Base-by-base conservation (phyloP, 768 basidiomycete species). In the Tubosaeta sp. region DNA sequence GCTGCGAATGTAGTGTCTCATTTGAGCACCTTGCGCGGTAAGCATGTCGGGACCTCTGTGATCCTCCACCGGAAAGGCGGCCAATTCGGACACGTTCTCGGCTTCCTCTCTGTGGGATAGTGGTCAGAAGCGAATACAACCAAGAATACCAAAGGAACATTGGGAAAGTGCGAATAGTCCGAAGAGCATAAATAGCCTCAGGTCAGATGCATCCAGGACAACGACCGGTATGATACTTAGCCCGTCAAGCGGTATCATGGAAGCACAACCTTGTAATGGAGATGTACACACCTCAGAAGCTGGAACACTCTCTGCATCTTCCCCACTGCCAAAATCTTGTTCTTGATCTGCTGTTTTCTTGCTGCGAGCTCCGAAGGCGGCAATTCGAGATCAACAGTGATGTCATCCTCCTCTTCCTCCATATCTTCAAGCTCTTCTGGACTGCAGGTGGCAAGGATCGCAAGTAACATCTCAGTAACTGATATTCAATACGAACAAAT, bases 381-480 rank as follows among this genome's bases (percentile, higher is more conserved):
- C 42, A 70, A 37, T 11, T 59, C 56, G 19, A 71, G 50, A 46
- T 69, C 69, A 5, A 64, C 63, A 27, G 63, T 25, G 25, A 64
- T 48, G 5, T 64, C 66, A 1, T 67, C 66, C 2, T 66, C 74
- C 1, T 74, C 79, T 44, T 66, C 74, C 1, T 73, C 79, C 52
- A 85, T 86, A 57, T 82, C 83, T 59, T 85, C 85, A 22, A 98
- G 80, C 66, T 98, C 97, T 65, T 97, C 95, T 62, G 91, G 84
- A 56, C 86, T 89, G 72, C 97, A 99, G 53, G 94, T 89, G 61
- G 90, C 86, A 32, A 99, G 76, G 54, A 99, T 88, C 5, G 95
- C 94, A 38, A 98, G 84, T 32, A 98, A 74, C 95, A 98, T 98
- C 66, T 99, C 95, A 50, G 94, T 90, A 65, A 99, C 95, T 97